These are phyloP conservation scores for Ceratocystis smalleyi DNA, from an alignment of 2,329 filamentous ascomycete species.

Conservation along the genomic window DNA sequence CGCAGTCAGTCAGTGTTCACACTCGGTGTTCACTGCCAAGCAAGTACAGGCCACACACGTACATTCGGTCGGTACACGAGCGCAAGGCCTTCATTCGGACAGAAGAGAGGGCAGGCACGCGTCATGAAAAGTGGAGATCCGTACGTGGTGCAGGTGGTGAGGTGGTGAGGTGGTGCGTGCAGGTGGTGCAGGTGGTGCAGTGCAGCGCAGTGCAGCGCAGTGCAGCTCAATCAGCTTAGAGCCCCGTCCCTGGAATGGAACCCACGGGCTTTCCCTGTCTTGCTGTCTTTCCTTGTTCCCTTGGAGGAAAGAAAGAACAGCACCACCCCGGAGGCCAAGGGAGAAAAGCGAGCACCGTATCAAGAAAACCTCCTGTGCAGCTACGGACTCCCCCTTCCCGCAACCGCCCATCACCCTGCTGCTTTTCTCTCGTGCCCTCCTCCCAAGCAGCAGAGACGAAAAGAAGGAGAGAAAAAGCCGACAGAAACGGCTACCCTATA, in stretches of 20 bases:
- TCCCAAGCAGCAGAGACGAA: not conserved
- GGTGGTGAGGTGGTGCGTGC: too few relatives aligned
- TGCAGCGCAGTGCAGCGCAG: too few relatives aligned
- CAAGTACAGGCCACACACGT: not conserved
- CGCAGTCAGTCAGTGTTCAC: too few relatives aligned
- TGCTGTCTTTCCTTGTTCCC: not conserved
- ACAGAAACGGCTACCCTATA: not conserved
- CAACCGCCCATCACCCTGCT: too few relatives aligned
- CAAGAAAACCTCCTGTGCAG: too few relatives aligned
- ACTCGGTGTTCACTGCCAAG: too few relatives aligned
- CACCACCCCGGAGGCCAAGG: too few relatives aligned
- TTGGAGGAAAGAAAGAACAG: not conserved
- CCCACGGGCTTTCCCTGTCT: not conserved
- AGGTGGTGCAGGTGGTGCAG: too few relatives aligned
- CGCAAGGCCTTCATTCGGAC: not conserved
- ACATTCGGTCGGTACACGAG: not conserved
- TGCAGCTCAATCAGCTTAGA: not conserved
- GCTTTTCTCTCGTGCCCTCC: too few relatives aligned
- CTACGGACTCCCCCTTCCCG: too few relatives aligned
- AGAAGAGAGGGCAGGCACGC: not conserved
- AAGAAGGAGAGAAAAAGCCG: not conserved
- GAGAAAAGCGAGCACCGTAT: too few relatives aligned
- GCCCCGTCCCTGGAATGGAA: not conserved
- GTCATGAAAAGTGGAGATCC: constrained; percentile 1
- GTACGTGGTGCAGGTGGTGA: too few relatives aligned